Evolutionary conservation across 495 filamentous ascomycete species (phyloP).

Genomic region (Amorphotheca resinae): DNA sequence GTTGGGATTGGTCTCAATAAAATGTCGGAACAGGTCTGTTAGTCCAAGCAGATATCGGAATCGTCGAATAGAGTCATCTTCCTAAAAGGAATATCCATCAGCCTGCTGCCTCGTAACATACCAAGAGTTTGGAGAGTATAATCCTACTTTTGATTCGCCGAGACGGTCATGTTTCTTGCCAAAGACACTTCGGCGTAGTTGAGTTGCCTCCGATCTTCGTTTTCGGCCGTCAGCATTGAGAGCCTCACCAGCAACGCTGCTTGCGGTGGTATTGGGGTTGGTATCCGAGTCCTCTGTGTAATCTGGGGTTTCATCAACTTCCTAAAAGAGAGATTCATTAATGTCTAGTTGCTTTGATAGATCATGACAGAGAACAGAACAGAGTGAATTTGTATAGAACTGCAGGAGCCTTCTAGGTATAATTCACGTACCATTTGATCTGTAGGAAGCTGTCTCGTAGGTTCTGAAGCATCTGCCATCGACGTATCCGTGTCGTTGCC

Average conservation of each 20-base stretch:
- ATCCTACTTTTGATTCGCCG: conserved; percentile 75
- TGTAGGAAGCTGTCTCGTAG: conserved; percentile 20
- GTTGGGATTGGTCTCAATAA: conserved; percentile 94
- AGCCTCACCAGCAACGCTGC: conserved; percentile 68
- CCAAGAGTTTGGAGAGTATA: conserved; percentile 1
- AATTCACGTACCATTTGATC: conserved; percentile 35
- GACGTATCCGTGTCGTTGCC: conserved; percentile 38
- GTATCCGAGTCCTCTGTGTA: conserved; percentile 90
- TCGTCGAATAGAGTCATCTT: conserved; percentile 88
- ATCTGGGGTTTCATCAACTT: conserved; percentile 69
- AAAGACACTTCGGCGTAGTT: conserved; percentile 78
- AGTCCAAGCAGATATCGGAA: conserved; percentile 93
- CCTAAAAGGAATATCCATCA: conserved; percentile 34
- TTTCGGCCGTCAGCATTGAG: conserved; percentile 61
- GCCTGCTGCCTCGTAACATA: background rate
- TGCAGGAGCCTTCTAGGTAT: background rate
- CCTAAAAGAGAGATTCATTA: conserved; percentile 29
- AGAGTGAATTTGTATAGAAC: background rate
- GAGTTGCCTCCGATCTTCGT: conserved; percentile 69
- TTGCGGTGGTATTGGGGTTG: conserved; percentile 82
- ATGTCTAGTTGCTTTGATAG: conserved; percentile 6
- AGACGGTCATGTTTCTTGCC: conserved; percentile 88
- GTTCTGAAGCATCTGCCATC: conserved; percentile 49
- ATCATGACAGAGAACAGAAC: background rate
- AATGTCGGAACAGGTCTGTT: conserved; percentile 96